Evolutionary conservation across 345 rosid genomes (phyloP), one percentile per base, ranked within the genome.

Genomic region (Pugionium dolabratum): DNA sequence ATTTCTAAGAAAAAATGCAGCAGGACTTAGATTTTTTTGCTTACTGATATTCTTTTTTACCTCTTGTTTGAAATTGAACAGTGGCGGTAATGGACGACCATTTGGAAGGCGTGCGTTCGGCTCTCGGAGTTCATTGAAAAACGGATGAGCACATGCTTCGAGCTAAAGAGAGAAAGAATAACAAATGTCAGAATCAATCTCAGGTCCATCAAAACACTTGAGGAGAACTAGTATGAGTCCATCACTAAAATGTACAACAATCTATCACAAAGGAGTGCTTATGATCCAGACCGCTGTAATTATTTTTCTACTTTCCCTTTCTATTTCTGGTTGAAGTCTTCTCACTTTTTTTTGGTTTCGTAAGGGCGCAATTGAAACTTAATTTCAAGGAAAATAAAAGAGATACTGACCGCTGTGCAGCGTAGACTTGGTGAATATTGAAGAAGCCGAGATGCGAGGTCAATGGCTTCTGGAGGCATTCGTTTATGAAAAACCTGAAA

Each of bases 401-500:
- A 50, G 31, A 11, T 55, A 87, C 88, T 83, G 48, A 87, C 95
- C 9, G 90, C 90, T 29, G 92, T 81, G 64, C 87, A 84, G 53
- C 92, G 90, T 58, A 84, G 87, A 63, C 86, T 88, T 1, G 96
- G 96, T 42, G 96, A 86, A 68, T 88, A 88, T 62, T 88, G 96
- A 52, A 88, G 83, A 61, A 88, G 85, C 69, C 89, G 80, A 54
- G 95, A 88, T 11, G 86, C 82, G 30, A 88, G 96, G 73, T 88
- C 96, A 62, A 88, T 82, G 28, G 96, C 96, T 82, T 88, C 92
- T 30, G 92, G 90, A 76, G 96, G 96, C 92, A 86, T 85, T 51
- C 86, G 76, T 59, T 86, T 83, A 72, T 86, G 92, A 62, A 88
- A 88, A 54, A 88, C 83, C 92, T 88, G 72, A 35, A 67, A 34